Evolutionary conservation across 2,329 filamentous ascomycete genomes (phyloP).

Genomic region (Sclerotiophoma versabilis): DNA sequence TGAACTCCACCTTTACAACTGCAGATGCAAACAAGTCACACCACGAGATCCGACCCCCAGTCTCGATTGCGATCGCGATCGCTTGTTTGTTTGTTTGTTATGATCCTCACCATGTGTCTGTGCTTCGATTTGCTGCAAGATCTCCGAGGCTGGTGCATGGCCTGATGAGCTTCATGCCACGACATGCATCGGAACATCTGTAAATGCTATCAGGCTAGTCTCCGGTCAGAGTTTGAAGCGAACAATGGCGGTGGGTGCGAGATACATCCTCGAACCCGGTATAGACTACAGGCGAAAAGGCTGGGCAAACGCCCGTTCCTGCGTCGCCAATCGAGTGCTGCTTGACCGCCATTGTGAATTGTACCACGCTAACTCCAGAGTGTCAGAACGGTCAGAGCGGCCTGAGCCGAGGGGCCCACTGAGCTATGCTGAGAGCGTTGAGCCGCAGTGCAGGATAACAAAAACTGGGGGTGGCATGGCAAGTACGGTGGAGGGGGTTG

Average conservation of each 20-base stretch:
- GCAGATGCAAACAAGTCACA: background rate
- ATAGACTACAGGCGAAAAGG: no score
- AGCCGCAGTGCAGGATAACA: constrained; percentile 14
- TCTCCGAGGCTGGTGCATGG: no score
- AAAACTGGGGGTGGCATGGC: background rate
- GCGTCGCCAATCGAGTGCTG: background rate
- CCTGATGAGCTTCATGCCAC: no score
- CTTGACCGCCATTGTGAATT: constrained; percentile 14
- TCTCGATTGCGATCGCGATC: background rate
- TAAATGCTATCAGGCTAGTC: background rate
- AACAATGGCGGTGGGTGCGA: background rate
- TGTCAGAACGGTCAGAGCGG: constrained; percentile 1
- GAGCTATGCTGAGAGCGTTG: background rate
- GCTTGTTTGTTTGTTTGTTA: background rate
- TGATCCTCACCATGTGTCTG: background rate
- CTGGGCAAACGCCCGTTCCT: constrained; percentile 7
- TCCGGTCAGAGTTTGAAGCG: background rate
- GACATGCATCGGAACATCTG: background rate
- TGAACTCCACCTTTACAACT: background rate
- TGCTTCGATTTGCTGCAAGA: no score
- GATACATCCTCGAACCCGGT: background rate
- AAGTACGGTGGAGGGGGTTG: constrained; percentile 1
- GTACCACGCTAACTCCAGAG: constrained; percentile 1
- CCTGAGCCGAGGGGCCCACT: constrained; percentile 4
- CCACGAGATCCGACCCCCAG: background rate